Conservation (phyloP, 192 early-diverging fungal species). For the Podila horticola region DNA sequence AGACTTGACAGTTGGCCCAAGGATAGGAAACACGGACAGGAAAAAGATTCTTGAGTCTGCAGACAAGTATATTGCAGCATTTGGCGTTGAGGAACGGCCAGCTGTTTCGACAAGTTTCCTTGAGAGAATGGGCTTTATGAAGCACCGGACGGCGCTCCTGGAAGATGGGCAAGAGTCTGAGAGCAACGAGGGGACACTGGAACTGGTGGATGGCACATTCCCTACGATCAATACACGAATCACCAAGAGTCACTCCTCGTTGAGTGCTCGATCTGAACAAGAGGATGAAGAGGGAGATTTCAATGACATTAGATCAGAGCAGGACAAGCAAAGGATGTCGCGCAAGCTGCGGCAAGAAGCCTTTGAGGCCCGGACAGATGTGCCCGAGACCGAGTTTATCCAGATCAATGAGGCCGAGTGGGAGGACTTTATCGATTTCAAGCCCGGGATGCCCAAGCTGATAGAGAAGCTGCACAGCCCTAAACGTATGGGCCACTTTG, state of each 20-base stretch:
- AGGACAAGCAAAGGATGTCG: not conserved
- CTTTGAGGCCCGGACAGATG: slow-evolving; percentile 22
- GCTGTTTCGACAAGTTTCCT: slow-evolving; percentile 55
- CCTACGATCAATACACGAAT: slow-evolving; percentile 42
- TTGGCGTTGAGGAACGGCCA: slow-evolving; percentile 57
- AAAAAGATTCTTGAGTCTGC: slow-evolving; percentile 47
- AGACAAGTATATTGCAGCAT: slow-evolving; percentile 51
- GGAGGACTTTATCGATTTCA: slow-evolving; percentile 51
- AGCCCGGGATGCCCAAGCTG: slow-evolving; percentile 40
- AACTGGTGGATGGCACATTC: slow-evolving; percentile 46
- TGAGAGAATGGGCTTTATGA: slow-evolving; percentile 57
- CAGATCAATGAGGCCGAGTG: slow-evolving; percentile 51
- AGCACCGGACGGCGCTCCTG: slow-evolving; percentile 1
- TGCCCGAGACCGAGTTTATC: slow-evolving; percentile 46
- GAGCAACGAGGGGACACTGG: slow-evolving; percentile 1
- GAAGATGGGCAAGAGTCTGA: slow-evolving; percentile 8
- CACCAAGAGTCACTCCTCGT: slow-evolving; percentile 14
- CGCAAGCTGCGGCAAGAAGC: slow-evolving; percentile 38
- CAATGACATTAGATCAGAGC: not conserved
- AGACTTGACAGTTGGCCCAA: slow-evolving; percentile 46
- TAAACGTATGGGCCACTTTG: slow-evolving; percentile 42
- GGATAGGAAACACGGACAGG: slow-evolving; percentile 45
- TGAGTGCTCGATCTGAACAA: not conserved
- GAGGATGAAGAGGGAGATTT: slow-evolving; percentile 1
- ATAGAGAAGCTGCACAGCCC: slow-evolving; percentile 51